phyloP scores from a whole-genome alignment of 2,329 filamentous ascomycete genomes.

The Penicillium carneum region DNA sequence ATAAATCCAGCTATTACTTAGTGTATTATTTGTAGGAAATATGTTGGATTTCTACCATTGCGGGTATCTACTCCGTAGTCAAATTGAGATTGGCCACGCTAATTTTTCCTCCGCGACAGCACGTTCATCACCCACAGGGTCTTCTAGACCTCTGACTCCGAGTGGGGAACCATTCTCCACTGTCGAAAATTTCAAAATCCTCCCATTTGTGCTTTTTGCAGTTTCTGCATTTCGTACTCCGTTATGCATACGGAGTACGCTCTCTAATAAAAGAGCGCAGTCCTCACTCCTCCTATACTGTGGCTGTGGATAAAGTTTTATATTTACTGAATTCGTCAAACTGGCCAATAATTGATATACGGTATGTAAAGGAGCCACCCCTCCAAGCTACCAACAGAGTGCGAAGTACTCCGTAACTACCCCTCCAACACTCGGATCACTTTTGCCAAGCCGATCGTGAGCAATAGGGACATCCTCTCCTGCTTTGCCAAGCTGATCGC shows the following conservation, averaged over 20 bases:
- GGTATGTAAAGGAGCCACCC: background rate
- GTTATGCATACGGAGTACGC: background rate
- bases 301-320: background rate
- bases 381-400: too few species aligned
- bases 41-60: background rate
- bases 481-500: conserved; percentile 11
- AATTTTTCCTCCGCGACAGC: conserved; percentile 3
- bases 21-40: too few species aligned
- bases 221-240: background rate
- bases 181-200: background rate
- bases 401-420: background rate
- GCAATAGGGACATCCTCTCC: background rate
- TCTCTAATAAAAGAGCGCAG: background rate
- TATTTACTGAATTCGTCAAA: background rate
- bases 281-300: background rate
- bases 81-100: conserved; percentile 7
- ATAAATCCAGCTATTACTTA: too few species aligned
- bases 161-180: background rate
- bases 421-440: background rate
- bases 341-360: background rate
- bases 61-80: too few species aligned
- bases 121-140: background rate
- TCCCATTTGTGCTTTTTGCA: background rate
- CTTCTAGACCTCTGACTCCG: conserved; percentile 1
- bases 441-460: background rate